phyloP scores from a whole-genome alignment of 2,329 filamentous ascomycete species.

The Aureobasidium subglaciale region DNA sequence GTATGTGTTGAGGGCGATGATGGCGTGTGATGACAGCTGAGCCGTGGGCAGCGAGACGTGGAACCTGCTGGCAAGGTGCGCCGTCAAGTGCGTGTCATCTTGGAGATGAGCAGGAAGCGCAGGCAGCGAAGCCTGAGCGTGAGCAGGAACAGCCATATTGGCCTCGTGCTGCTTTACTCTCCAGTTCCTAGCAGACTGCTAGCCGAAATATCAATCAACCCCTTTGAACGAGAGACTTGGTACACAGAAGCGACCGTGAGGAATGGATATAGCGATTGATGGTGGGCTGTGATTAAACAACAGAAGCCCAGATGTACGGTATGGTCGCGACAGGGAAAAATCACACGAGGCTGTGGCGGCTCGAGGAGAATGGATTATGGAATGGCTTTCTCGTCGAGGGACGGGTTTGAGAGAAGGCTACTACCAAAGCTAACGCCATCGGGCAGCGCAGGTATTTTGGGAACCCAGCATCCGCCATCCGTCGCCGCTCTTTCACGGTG shows the following conservation, averaged over 20 bases:
- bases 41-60: slow-evolving; percentile 87
- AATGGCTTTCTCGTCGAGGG: not conserved
- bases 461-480: not conserved
- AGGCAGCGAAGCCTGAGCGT: slow-evolving; percentile 79
- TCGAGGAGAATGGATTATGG: not conserved
- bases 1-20: slow-evolving; percentile 92
- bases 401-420: not conserved
- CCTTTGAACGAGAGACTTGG: slow-evolving; percentile 43
- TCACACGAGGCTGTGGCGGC: slow-evolving; percentile 6
- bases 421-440: not conserved
- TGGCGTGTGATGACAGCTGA: slow-evolving; percentile 79
- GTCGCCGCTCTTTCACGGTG: not conserved
- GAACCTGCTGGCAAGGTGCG: slow-evolving; percentile 80
- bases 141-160: slow-evolving; percentile 41
- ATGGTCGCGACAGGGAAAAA: not conserved
- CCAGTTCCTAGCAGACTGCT: slow-evolving; percentile 48
- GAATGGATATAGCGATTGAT: not conserved
- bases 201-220: slow-evolving; percentile 54
- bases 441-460: not conserved
- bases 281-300: not conserved
- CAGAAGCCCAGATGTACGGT: not conserved
- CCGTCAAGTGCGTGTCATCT: slow-evolving; percentile 70
- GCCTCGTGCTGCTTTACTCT: slow-evolving; percentile 12
- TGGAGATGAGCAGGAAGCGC: slow-evolving; percentile 78
- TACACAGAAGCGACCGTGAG: not conserved